A percentile compares a stretch with the other conserved stretches of the same genome.
Conservation (phyloP, 2,329 filamentous ascomycete species). For the Hypoxylon sp. region DNA sequence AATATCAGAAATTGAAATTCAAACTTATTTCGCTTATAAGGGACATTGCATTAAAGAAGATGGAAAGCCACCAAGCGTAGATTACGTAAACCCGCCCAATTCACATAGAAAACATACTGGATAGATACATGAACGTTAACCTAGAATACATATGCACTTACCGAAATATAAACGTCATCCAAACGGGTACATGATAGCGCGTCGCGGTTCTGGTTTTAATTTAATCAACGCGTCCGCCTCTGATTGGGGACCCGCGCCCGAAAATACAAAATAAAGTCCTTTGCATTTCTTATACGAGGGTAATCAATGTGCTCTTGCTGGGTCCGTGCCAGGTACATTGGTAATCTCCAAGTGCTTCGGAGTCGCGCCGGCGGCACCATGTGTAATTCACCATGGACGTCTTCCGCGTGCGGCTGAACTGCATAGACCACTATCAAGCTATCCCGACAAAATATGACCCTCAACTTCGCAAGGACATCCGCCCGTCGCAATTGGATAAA, state of each 20-base stretch:
- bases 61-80: too few species aligned
- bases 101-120: not conserved
- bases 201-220: conserved; percentile 21
- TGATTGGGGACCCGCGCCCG: conserved; percentile 1
- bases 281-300: not conserved
- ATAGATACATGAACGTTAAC: not conserved
- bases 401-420: conserved; percentile 94
- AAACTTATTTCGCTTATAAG: not conserved
- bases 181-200: conserved; percentile 37
- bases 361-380: conserved; percentile 29
- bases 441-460: conserved; percentile 85
- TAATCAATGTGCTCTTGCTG: conserved; percentile 8
- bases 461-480: conserved; percentile 76
- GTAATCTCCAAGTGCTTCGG: conserved; percentile 29
- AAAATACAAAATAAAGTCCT: not conserved
- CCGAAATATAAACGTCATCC: conserved; percentile 3
- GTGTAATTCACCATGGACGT: conserved; percentile 67
- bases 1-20: not conserved
- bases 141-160: conserved; percentile 17
- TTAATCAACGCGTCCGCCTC: conserved; percentile 38
- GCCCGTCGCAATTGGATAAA: conserved; percentile 70
- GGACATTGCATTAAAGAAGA: too few species aligned
- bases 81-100: not conserved
- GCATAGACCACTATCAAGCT: conserved; percentile 94
- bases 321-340: conserved; percentile 8